Conservation (phyloP, 1,139 yeast species). For the Geotrichum restrictum region DNA sequence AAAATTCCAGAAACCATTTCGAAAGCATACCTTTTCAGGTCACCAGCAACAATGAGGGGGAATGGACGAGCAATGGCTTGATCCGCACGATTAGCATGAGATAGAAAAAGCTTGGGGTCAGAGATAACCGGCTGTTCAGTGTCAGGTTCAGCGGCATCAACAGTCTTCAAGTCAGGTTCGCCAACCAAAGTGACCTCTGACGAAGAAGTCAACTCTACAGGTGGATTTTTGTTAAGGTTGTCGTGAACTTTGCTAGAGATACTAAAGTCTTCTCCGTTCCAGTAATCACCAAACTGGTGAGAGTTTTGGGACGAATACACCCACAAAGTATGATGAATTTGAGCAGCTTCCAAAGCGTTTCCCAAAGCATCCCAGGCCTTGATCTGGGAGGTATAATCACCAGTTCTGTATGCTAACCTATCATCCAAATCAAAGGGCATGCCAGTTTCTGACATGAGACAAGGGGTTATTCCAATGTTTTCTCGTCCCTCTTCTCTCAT, state of each 20-base stretch:
- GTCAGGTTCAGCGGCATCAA: background rate
- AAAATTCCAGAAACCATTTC: constrained; percentile 49
- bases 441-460: constrained; percentile 82
- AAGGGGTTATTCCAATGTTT: constrained; percentile 57
- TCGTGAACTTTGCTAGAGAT: constrained; percentile 53
- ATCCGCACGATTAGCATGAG: constrained; percentile 65
- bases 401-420: constrained; percentile 57
- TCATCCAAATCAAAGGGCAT: constrained; percentile 91
- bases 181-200: constrained; percentile 1
- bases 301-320: constrained; percentile 65
- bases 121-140: constrained; percentile 5
- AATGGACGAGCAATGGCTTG: constrained; percentile 72
- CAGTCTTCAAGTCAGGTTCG: background rate
- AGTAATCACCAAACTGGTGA: constrained; percentile 76
- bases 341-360: constrained; percentile 66
- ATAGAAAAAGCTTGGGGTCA: background rate
- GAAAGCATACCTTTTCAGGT: constrained; percentile 50
- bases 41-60: constrained; percentile 58
- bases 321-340: constrained; percentile 74
- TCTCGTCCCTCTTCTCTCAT: constrained; percentile 58
- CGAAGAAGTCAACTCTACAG: background rate
- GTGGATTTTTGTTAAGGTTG: background rate
- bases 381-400: constrained; percentile 65
- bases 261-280: constrained; percentile 89
- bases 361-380: constrained; percentile 74